These are phyloP conservation scores for Spencermartinsiella europaea DNA, from an alignment of 805 yeast genomes.

Conservation along the genomic window DNA sequence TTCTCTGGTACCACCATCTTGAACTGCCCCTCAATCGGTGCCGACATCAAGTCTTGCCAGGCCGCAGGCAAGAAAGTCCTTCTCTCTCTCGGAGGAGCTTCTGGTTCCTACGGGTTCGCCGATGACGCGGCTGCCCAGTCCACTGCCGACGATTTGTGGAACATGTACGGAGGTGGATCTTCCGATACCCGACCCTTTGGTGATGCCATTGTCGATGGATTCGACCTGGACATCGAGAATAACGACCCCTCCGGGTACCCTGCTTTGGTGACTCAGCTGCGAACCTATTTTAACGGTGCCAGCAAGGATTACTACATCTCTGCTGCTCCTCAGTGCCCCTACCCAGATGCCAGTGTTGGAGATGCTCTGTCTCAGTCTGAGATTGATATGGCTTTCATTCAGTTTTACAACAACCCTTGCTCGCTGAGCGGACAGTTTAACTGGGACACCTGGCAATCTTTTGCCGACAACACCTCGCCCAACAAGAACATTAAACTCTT, in stretches of 20 bases:
- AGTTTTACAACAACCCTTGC: constrained; percentile 86
- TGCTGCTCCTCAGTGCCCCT: constrained; percentile 91
- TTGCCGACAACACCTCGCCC: constrained; percentile 53
- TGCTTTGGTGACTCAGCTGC: constrained; percentile 49
- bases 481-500: constrained; percentile 65
- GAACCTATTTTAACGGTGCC: constrained; percentile 41
- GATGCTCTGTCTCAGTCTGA: constrained; percentile 58
- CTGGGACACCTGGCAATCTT: constrained; percentile 69
- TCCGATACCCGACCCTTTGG: constrained; percentile 53
- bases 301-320: constrained; percentile 66
- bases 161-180: constrained; percentile 47
- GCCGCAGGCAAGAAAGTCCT: constrained; percentile 69
- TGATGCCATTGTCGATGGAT: constrained; percentile 74
- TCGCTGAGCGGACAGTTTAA: constrained; percentile 44
- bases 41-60: constrained; percentile 74
- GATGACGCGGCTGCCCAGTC: constrained; percentile 49
- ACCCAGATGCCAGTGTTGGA: constrained; percentile 72
- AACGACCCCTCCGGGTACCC: constrained; percentile 59
- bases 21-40: constrained; percentile 46
- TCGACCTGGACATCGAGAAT: constrained; percentile 68
- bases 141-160: constrained; percentile 51
- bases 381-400: constrained; percentile 78
- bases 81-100: constrained; percentile 73
- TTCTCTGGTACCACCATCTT: constrained; percentile 37
- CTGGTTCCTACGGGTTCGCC: constrained; percentile 51